Conservation (phyloP, 2,329 filamentous ascomycete species). For the Botrytis elliptica region DNA sequence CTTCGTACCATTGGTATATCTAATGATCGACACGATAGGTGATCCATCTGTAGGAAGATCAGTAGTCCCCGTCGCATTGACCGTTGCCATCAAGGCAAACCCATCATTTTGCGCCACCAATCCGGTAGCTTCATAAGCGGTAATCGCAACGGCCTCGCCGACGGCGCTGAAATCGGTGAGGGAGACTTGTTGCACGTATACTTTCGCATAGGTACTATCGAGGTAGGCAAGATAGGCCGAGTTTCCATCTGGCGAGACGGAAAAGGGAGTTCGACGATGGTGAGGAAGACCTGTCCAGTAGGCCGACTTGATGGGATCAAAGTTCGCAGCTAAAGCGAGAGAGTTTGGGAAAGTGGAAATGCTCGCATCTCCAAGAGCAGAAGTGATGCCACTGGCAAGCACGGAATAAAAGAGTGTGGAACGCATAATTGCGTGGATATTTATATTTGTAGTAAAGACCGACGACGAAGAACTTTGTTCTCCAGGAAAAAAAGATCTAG, state of each 20-base stretch:
- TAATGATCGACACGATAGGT: slow-evolving; percentile 58
- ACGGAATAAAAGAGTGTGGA: slow-evolving; percentile 29
- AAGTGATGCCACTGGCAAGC: slow-evolving; percentile 29
- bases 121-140: slow-evolving; percentile 58
- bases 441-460: slow-evolving; percentile 14
- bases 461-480: slow-evolving; percentile 3
- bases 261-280: slow-evolving; percentile 61
- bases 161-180: slow-evolving; percentile 53
- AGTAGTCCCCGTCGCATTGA: slow-evolving; percentile 52
- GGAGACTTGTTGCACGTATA: slow-evolving; percentile 58
- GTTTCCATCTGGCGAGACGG: slow-evolving; percentile 59
- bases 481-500: not conserved
- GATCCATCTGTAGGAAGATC: slow-evolving; percentile 49
- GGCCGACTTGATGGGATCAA: slow-evolving; percentile 57
- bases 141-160: slow-evolving; percentile 51
- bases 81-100: slow-evolving; percentile 56
- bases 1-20: slow-evolving; percentile 54
- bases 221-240: slow-evolving; percentile 61
- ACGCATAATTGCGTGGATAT: slow-evolving; percentile 24
- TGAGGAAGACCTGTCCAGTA: slow-evolving; percentile 63
- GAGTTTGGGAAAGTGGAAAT: slow-evolving; percentile 42
- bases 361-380: slow-evolving; percentile 27
- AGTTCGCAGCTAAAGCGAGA: slow-evolving; percentile 49
- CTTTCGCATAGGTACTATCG: slow-evolving; percentile 53
- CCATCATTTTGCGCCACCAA: slow-evolving; percentile 62